Evolutionary conservation across 2,329 filamentous ascomycete genomes (phyloP), one percentile per base, ranked within the genome.

Genomic region (Epichloe aotearoae): DNA sequence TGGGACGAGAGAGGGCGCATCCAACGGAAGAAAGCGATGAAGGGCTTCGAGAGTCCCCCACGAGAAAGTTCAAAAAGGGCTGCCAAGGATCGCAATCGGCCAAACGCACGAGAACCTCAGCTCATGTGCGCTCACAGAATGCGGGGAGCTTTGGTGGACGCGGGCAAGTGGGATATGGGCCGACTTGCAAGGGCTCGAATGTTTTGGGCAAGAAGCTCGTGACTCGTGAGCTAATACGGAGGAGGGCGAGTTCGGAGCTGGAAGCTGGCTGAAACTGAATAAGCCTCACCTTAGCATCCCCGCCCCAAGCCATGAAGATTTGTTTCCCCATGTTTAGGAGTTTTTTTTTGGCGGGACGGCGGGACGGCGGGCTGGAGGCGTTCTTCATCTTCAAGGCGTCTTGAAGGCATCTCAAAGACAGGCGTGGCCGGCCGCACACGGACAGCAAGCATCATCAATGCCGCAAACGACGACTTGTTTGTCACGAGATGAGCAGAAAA

Each of bases 1-100:
- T 15, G 15, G 48, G 56, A 60, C 39, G 23, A 26, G 54, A 55
- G 47, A 61, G 19, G n/a, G 19, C 19, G 52, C 55, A 61, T 59
- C 52, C 56, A 60, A 43, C 26, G n/a, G 40, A 26, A n/a, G 20
- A 43, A 20, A 39, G 44, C 34, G 37, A 49, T 44, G 26, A 40
- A 26, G 45, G 43, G 20, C 26, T 17, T 33, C 12, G n/a, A 40
- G 20, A 19, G 20, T 1, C 20, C 15, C 20, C 33, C 15, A 7
- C 36, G 36, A 37, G 36, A 37, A 34, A 39, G 11, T 17, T 23
- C 6, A 34, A n/a, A n/a, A n/a, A 43, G 20, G 41, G 41, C 41
- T 23, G 41, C 41, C 12, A 43, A 20, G 20, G 40, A 11, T 39
- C 15, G 4, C 5, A 7, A 20, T 23, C 19, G 20, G 26, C 26